Evolutionary conservation across 495 filamentous ascomycete species (phyloP).

Genomic region (Tuber calosporum): DNA sequence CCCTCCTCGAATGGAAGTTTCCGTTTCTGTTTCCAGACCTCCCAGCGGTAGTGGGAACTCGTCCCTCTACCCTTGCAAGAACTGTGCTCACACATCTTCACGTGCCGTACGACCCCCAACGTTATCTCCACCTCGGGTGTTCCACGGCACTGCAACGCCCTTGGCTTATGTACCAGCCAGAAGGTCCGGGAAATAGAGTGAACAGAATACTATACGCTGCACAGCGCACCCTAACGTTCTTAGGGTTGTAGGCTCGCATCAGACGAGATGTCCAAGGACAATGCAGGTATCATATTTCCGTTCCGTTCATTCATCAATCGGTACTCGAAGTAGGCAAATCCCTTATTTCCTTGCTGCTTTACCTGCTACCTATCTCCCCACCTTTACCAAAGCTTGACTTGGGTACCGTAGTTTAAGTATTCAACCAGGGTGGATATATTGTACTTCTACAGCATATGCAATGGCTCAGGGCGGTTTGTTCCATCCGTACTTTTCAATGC

Average conservation of each 20-base stretch:
- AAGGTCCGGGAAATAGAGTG: not conserved
- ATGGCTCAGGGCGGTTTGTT: not conserved
- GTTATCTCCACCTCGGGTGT: constrained; percentile 6
- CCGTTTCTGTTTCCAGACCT: constrained; percentile 26
- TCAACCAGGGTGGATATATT: not conserved
- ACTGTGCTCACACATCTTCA: constrained; percentile 23
- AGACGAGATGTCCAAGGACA: not conserved
- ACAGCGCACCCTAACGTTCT: not conserved
- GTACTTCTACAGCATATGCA: not conserved
- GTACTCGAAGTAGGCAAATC: not conserved
- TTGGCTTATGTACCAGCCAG: not conserved
- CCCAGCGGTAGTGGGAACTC: constrained; percentile 12
- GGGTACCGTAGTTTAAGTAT: not conserved
- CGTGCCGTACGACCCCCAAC: constrained; percentile 29
- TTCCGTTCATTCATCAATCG: not conserved
- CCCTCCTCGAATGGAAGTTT: constrained; percentile 13
- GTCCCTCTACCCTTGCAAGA: constrained; percentile 10
- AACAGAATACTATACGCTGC: not conserved
- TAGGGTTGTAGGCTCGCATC: not conserved
- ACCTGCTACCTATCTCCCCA: constrained; percentile 5
- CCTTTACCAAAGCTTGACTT: constrained; percentile 10
- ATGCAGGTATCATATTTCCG: not conserved
- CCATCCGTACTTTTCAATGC: not conserved
- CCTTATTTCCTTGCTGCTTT: constrained; percentile 18
- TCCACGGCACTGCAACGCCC: not conserved